Percentiles rank a stretch among this genome's conserved stretches.
Conservation (phyloP, 163 green algal species). For the Botryococcus braunii region DNA sequence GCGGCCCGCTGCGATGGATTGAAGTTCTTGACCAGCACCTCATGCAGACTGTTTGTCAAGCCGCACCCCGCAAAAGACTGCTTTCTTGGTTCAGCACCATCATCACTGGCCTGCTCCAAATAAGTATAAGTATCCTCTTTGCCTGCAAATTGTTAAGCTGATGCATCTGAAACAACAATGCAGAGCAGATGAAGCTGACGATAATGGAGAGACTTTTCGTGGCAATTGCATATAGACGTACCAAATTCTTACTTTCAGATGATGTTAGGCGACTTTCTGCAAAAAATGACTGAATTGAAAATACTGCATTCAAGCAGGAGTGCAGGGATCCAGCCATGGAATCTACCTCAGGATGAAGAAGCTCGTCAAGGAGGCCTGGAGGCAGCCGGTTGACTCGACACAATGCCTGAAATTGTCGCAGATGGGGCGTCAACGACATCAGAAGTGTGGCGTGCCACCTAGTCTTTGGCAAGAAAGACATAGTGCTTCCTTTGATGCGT, state of each 20-base stretch:
- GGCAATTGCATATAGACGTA: no score
- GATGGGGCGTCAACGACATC: conserved; percentile 29
- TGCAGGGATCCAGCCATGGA: not conserved
- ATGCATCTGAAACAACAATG: not conserved
- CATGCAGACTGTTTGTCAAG: conserved; percentile 9
- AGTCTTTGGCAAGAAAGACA: no score
- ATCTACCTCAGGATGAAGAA: conserved; percentile 20
- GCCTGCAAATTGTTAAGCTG: not conserved
- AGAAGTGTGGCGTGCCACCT: conserved; percentile 23
- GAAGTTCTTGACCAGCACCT: conserved; percentile 19
- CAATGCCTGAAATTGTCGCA: conserved; percentile 33
- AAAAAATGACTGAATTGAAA: no score
- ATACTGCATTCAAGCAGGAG: not conserved
- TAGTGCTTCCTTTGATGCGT: no score
- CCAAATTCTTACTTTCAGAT: no score
- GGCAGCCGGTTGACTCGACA: conserved; percentile 21
- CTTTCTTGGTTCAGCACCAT: not conserved
- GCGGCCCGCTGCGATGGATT: conserved; percentile 40
- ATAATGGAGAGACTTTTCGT: no score
- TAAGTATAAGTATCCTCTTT: not conserved
- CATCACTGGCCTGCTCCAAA: not conserved
- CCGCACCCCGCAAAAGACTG: not conserved
- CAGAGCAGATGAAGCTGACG: no score
- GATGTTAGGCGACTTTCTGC: no score
- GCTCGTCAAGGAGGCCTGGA: conserved; percentile 17